phyloP scores from a whole-genome alignment of 371 early-diverging fungal species.

The Syncephalastrum sp. region DNA sequence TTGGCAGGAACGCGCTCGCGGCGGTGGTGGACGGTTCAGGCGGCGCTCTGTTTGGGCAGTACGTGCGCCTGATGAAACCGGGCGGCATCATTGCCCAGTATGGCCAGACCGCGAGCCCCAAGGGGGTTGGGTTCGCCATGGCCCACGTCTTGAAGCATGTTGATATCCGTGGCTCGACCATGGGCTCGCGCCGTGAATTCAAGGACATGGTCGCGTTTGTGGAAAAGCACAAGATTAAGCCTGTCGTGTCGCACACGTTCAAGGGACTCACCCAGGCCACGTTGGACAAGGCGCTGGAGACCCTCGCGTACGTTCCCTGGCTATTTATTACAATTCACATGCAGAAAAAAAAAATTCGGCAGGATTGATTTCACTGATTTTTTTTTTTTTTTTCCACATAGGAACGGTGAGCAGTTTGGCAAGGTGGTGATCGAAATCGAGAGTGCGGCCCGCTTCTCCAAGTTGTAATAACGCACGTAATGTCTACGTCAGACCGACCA shows the following conservation, averaged over 20 bases:
- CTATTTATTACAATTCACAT: neutral
- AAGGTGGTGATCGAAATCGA: conserved; percentile 19
- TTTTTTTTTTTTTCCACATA: conserved; percentile 2
- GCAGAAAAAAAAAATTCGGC: neutral
- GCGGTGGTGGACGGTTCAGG: conserved; percentile 73
- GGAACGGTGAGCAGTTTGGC: conserved; percentile 19
- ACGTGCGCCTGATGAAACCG: conserved; percentile 33
- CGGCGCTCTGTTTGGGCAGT: conserved; percentile 48
- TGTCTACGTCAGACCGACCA: neutral
- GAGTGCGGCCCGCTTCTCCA: neutral
- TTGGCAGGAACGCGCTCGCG: conserved; percentile 43
- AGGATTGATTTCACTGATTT: neutral
- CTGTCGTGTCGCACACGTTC: conserved; percentile 63
- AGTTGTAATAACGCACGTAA: conserved; percentile 5
- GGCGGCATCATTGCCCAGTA: conserved; percentile 63
- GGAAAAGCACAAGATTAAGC: conserved; percentile 52
- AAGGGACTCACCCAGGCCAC: conserved; percentile 45
- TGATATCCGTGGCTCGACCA: conserved; percentile 60
- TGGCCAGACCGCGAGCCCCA: conserved; percentile 56
- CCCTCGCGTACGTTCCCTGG: conserved; percentile 40
- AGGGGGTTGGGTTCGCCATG: conserved; percentile 50
- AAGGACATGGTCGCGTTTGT: conserved; percentile 63
- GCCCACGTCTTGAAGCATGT: conserved; percentile 54
- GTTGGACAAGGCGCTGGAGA: conserved; percentile 52
- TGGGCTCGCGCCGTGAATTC: conserved; percentile 66